These are phyloP conservation scores for Colletotrichum higginsianum DNA, from an alignment of 2,329 filamentous ascomycete genomes.

Conservation along the genomic window DNA sequence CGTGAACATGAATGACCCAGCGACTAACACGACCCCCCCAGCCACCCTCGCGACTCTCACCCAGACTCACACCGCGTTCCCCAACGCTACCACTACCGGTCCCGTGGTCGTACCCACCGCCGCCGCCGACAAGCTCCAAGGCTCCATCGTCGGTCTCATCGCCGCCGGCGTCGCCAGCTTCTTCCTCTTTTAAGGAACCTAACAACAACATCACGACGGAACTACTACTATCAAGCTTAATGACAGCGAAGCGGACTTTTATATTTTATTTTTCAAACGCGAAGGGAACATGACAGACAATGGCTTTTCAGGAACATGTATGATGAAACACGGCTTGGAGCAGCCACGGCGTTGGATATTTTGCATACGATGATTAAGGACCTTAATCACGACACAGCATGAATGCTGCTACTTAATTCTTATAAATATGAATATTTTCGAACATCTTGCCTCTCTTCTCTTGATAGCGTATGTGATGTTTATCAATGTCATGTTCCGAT, in stretches of 20 bases:
- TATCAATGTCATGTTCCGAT: not conserved
- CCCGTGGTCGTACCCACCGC: slow-evolving; percentile 51
- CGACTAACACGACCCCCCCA: slow-evolving; percentile 16
- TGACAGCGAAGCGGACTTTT: not conserved
- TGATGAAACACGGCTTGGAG: slow-evolving; percentile 23
- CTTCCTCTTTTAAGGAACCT: slow-evolving; percentile 50
- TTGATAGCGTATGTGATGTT: not conserved
- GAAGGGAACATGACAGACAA: not conserved
- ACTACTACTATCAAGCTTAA: not conserved
- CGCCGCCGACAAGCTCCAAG: slow-evolving; percentile 47
- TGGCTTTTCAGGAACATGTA: slow-evolving; percentile 13
- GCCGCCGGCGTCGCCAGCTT: slow-evolving; percentile 56
- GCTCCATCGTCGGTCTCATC: slow-evolving; percentile 53
- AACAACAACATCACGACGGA: not conserved
- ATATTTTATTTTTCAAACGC: not conserved
- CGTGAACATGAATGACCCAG: too few species aligned
- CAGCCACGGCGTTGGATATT: slow-evolving; percentile 23
- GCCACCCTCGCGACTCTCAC: slow-evolving; percentile 36
- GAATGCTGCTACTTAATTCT: slow-evolving; percentile 27
- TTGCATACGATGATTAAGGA: slow-evolving; percentile 26
- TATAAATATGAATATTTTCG: not conserved
- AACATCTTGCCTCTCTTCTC: not conserved
- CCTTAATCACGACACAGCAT: slow-evolving; percentile 20
- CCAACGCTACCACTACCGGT: slow-evolving; percentile 49
- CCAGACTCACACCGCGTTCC: slow-evolving; percentile 40